Evolutionary conservation across 2,329 filamentous ascomycete species (phyloP).

Genomic region (Helotiales sp.): DNA sequence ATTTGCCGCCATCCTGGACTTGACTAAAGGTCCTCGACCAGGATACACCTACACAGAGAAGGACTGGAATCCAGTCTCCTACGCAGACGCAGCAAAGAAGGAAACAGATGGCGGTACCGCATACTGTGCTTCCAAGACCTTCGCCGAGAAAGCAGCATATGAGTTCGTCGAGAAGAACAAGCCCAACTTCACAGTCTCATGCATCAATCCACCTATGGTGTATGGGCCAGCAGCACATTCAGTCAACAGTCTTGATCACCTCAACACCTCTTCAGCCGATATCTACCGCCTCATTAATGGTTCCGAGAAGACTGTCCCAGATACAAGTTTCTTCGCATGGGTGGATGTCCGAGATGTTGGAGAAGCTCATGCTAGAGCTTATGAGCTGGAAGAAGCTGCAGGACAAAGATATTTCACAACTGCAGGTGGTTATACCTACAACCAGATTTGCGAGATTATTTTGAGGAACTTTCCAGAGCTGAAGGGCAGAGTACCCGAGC

Average conservation of each 20-base stretch:
- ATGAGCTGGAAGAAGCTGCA: slow-evolving; percentile 54
- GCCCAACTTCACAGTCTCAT: slow-evolving; percentile 57
- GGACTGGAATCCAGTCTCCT: slow-evolving; percentile 54
- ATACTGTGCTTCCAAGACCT: slow-evolving; percentile 51
- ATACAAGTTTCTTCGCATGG: slow-evolving; percentile 49
- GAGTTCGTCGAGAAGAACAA: slow-evolving; percentile 52
- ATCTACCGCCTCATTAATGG: slow-evolving; percentile 67
- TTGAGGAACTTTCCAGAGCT: slow-evolving; percentile 53
- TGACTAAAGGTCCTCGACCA: slow-evolving; percentile 48
- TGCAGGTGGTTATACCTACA: slow-evolving; percentile 58
- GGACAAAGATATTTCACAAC: slow-evolving; percentile 63
- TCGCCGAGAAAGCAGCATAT: slow-evolving; percentile 67
- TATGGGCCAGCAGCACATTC: slow-evolving; percentile 62
- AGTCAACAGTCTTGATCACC: slow-evolving; percentile 55
- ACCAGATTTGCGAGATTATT: slow-evolving; percentile 55
- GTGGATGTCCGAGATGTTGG: slow-evolving; percentile 63
- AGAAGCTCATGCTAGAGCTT: slow-evolving; percentile 57
- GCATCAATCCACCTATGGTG: slow-evolving; percentile 61
- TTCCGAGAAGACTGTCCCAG: slow-evolving; percentile 51
- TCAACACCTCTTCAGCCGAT: slow-evolving; percentile 73
- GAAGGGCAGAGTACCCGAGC: slow-evolving; percentile 45
- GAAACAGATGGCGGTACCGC: slow-evolving; percentile 16
- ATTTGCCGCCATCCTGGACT: slow-evolving; percentile 59
- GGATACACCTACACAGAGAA: slow-evolving; percentile 50
- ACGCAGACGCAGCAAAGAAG: slow-evolving; percentile 40